These are phyloP conservation scores for Pseudogymnoascus sp. DNA, from an alignment of 2,329 filamentous ascomycete species.

Conservation along the genomic window DNA sequence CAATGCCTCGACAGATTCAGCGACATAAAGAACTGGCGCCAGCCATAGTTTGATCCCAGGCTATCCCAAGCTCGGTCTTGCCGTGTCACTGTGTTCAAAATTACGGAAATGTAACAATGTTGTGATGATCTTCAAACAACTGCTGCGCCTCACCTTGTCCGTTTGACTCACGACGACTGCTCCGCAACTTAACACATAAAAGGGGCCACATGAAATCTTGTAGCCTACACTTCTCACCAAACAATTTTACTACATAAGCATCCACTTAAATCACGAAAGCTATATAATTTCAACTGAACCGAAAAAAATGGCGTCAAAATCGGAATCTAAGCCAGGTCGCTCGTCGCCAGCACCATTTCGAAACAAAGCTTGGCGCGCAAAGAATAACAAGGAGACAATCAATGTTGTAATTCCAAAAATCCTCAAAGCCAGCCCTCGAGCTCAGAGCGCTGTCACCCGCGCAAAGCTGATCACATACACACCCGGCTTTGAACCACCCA, in stretches of 20 bases:
- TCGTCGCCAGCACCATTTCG: not conserved
- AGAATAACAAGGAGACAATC: slow-evolving; percentile 20
- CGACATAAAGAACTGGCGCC: not conserved
- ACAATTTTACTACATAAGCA: not conserved
- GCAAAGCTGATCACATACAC: slow-evolving; percentile 16
- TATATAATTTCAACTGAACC: not conserved
- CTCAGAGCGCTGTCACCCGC: slow-evolving; percentile 11
- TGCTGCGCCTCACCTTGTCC: not conserved
- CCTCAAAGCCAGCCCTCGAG: slow-evolving; percentile 14
- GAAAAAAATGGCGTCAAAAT: not conserved
- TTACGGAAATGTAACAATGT: not conserved
- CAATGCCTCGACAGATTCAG: not conserved
- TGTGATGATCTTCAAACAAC: not conserved
- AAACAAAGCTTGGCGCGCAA: slow-evolving; percentile 13
- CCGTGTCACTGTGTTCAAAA: not conserved
- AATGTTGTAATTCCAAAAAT: slow-evolving; percentile 18
- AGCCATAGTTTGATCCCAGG: not conserved
- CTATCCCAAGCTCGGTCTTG: not conserved
- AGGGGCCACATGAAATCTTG: not conserved
- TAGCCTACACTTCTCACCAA: not conserved
- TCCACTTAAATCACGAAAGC: not conserved
- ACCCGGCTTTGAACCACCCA: not conserved
- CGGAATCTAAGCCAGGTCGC: not conserved
- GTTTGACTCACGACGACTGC: not conserved
- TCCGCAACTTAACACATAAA: not conserved